Percentiles rank a stretch among this genome's conserved stretches.
Conservation (phyloP, 1,139 yeast genomes). For the Kodamaea plutei region DNA sequence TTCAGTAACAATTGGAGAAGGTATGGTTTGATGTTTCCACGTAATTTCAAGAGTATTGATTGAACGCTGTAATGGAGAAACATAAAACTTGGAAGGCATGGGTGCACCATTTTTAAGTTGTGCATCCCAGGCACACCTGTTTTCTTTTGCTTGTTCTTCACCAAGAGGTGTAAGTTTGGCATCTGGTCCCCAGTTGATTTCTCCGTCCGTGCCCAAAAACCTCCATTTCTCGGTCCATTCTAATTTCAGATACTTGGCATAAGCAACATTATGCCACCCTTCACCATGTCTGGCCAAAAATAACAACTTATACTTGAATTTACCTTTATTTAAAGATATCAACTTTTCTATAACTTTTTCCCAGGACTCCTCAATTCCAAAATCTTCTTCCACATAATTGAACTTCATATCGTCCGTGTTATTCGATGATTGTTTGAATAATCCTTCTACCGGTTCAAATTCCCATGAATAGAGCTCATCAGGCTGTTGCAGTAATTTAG, state of each 20-base stretch:
- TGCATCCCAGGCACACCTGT: conserved; percentile 39
- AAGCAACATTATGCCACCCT: conserved; percentile 68
- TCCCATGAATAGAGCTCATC: conserved; percentile 29
- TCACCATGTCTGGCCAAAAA: conserved; percentile 75
- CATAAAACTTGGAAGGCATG: conserved; percentile 51
- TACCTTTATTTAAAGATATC: conserved; percentile 30
- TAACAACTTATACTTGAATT: conserved; percentile 49
- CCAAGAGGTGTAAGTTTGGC: conserved; percentile 62
- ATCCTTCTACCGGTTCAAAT: conserved; percentile 44
- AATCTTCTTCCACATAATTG: conserved; percentile 42
- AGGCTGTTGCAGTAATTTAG: conserved; percentile 10
- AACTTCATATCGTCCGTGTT: conserved; percentile 46
- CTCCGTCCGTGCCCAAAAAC: conserved; percentile 51
- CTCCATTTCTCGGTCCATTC: conserved; percentile 64
- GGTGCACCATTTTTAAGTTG: conserved; percentile 49
- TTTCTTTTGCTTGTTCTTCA: conserved; percentile 38
- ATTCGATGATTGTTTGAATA: conserved; percentile 48
- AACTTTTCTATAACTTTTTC: conserved; percentile 30
- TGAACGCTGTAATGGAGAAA: conserved; percentile 65
- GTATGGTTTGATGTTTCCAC: conserved; percentile 47
- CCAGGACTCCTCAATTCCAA: conserved; percentile 52
- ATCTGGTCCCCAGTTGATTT: conserved; percentile 63
- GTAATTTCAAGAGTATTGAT: conserved; percentile 53
- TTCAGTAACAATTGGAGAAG: conserved; percentile 45
- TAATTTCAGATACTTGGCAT: conserved; percentile 50